These are phyloP conservation scores for Strobilomyces dryophilus DNA, from an alignment of 768 basidiomycete species.

Conservation along the genomic window DNA sequence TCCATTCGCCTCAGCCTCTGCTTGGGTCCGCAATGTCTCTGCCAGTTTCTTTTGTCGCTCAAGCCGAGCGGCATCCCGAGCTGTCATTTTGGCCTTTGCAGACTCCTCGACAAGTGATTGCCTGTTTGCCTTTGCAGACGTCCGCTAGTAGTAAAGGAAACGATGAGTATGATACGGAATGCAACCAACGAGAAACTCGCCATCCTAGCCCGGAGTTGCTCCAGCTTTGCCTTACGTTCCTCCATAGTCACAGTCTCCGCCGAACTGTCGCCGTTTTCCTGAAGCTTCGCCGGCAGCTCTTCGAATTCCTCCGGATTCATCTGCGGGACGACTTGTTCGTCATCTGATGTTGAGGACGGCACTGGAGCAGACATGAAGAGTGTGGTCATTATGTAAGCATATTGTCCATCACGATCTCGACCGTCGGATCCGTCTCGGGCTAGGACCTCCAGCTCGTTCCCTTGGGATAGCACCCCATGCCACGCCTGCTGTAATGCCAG, in stretches of 20 bases:
- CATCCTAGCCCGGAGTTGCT: conserved; percentile 72
- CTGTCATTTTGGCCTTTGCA: conserved; percentile 69
- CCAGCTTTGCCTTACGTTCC: conserved; percentile 74
- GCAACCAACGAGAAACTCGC: conserved; percentile 37
- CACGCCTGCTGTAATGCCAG: conserved; percentile 31
- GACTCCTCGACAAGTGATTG: conserved; percentile 83
- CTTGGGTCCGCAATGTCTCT: conserved; percentile 77
- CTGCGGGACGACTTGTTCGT: background rate
- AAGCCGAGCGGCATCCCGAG: conserved; percentile 75
- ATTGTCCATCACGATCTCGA: too few species aligned
- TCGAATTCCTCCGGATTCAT: conserved; percentile 25
- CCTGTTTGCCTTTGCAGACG: conserved; percentile 79
- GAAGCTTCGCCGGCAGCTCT: conserved; percentile 24
- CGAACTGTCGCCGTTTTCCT: conserved; percentile 14
- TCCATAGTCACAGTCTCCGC: conserved; percentile 47
- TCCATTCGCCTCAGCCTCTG: conserved; percentile 87
- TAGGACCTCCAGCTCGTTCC: conserved; percentile 34
- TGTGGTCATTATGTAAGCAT: conserved; percentile 14
- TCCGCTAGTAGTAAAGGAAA: conserved; percentile 44
- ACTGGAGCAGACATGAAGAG: conserved; percentile 15
- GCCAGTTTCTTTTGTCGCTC: conserved; percentile 90
- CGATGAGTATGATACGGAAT: background rate
- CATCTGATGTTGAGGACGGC: conserved; percentile 5
- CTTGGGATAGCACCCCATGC: conserved; percentile 36
- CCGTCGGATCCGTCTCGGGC: too few species aligned